Evolutionary conservation across 768 basidiomycete species (phyloP).

Genomic region (Naganishia vaughanmartiniae): DNA sequence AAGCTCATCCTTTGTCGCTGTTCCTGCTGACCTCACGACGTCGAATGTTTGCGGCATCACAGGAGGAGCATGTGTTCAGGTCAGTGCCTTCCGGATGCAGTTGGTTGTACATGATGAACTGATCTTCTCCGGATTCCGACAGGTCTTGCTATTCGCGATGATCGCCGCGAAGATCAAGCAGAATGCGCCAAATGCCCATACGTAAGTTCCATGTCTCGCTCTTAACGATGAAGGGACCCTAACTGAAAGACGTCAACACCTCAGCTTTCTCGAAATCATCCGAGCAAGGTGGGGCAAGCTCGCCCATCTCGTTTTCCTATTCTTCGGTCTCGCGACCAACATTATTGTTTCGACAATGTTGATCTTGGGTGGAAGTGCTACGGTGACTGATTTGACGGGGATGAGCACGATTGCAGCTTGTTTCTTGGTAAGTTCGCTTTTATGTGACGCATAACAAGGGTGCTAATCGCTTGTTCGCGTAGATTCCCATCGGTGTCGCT

Average conservation of each 20-base stretch:
- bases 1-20: neutral
- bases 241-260: conserved; percentile 54
- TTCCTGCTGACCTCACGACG: conserved; percentile 3
- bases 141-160: conserved; percentile 83
- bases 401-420: conserved; percentile 88
- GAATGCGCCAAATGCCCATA: conserved; percentile 65
- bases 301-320: conserved; percentile 81
- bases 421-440: conserved; percentile 63
- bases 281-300: conserved; percentile 67
- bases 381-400: conserved; percentile 80
- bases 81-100: neutral
- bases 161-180: conserved; percentile 87
- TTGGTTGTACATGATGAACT: conserved; percentile 20
- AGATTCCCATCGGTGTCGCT: conserved; percentile 70
- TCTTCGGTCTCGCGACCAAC: conserved; percentile 86
- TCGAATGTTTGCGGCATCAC: neutral
- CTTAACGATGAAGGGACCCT: neutral
- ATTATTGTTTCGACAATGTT: conserved; percentile 83
- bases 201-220: conserved; percentile 31
- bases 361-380: conserved; percentile 69
- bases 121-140: conserved; percentile 1
- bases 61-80: conserved; percentile 21
- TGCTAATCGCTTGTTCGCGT: neutral
- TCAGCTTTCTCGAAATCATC: conserved; percentile 86
- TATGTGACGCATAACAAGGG: too few species aligned